Evolutionary conservation across 441 rosid genomes (phyloP), one percentile per base, ranked within the genome.

Genomic region (Populus hybrid): DNA sequence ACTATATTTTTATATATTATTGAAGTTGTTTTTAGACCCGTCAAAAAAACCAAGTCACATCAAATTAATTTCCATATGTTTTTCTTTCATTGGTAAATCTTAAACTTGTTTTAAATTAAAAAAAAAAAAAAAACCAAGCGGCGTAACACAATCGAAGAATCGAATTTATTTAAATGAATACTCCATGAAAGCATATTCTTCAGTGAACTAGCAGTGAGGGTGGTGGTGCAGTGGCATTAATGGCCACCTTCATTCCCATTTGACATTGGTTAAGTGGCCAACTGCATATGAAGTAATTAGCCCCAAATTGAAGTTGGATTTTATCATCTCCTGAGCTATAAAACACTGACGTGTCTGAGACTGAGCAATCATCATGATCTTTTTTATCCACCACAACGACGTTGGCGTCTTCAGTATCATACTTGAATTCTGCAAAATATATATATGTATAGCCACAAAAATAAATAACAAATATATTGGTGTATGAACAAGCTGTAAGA

Each of bases 211-310:
- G 46, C 46, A 67, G 8, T 66, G 16, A 3, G 10, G 42, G 69
- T 12, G 78, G 74, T 6, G 5, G 59, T 5, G 30, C n/a, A 0
- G 26, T 50, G 21, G 81, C 81, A 20, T 73, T 9, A 61, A 76
- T 59, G 18, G 59, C 70, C 69, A 82, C 1, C 65, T 75, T 78
- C 76, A 76, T 65, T 8, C 74, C 83, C 28, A 9, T 11, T 59
- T 36, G 24, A 28, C 74, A 64, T 6, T 24, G 54, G 8, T 57
- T 67, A 16, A 38, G 9, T 20, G 9, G 30, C 32, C 10, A n/a
- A n/a, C 54, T 30, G 10, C 18, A 3, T 10, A 21, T 72, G 76
- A 77, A 77, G 10, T 71, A 77, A 72, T 42, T 77, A 2, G 26
- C 21, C 14, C 76, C 80, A 14, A 64, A 72, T 12, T 2, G 46